Evolutionary conservation across 148 eudicot species (phyloP).

Genomic region (Diospyros kaki): DNA sequence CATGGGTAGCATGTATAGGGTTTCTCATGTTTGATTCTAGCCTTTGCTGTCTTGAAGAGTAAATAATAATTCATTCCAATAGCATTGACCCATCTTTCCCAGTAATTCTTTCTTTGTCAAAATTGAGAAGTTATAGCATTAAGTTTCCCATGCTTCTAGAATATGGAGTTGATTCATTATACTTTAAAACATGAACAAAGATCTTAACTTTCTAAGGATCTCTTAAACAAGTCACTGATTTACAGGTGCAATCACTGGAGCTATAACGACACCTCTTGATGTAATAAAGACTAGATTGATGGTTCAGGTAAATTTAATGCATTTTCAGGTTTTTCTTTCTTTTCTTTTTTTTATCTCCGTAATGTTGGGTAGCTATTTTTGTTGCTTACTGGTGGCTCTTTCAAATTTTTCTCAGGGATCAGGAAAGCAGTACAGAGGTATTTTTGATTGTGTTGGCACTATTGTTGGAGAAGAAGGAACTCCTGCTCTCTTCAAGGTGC

Average conservation of each 20-base stretch:
- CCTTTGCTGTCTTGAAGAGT: background rate
- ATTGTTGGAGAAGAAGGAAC: conserved; percentile 74
- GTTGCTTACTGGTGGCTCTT: background rate
- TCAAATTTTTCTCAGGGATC: conserved; percentile 49
- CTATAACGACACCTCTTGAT: conserved; percentile 83
- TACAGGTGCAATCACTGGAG: conserved; percentile 85
- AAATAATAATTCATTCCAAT: background rate
- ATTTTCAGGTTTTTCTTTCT: background rate
- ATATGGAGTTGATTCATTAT: background rate
- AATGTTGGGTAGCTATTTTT: background rate
- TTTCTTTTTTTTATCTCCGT: conserved; percentile 5
- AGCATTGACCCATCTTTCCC: background rate
- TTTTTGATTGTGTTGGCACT: conserved; percentile 60
- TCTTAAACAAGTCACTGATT: background rate
- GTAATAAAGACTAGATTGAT: conserved; percentile 86
- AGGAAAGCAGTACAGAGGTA: conserved; percentile 55
- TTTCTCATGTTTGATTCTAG: background rate
- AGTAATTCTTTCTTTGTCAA: background rate
- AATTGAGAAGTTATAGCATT: background rate
- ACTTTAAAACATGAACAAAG: too few relatives aligned
- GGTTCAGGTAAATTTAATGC: conserved; percentile 56
- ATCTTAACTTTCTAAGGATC: too few relatives aligned
- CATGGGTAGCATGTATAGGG: background rate
- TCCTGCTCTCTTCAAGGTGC: conserved; percentile 61
- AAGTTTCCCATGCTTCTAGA: background rate